phyloP scores from a whole-genome alignment of 108 stramenopile species.

The Hondaea fermentalgiana region DNA sequence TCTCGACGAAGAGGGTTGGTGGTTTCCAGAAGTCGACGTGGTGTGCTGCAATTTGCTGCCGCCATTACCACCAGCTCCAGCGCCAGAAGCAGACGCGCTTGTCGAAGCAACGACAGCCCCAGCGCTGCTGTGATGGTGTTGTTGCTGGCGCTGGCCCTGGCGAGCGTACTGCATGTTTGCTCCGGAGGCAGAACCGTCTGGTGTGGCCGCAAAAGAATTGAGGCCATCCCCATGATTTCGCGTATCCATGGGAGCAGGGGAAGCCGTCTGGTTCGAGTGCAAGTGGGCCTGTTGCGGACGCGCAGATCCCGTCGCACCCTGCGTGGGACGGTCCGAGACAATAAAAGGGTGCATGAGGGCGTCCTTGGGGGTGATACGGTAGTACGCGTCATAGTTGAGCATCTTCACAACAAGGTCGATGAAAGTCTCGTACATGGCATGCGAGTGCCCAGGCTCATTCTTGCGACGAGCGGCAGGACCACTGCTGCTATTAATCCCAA shows the following conservation, averaged over 20 bases:
- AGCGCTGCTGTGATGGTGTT: too few relatives aligned
- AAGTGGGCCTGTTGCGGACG: background rate
- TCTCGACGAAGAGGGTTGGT: background rate
- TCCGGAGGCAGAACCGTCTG: too few relatives aligned
- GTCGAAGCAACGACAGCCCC: too few relatives aligned
- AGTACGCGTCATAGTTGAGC: conserved; percentile 66
- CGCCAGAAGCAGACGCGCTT: background rate
- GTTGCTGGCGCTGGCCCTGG: too few relatives aligned
- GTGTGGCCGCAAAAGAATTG: too few relatives aligned
- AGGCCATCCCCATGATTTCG: too few relatives aligned
- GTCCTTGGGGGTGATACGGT: conserved; percentile 69
- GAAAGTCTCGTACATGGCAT: conserved; percentile 72
- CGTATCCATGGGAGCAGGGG: too few relatives aligned
- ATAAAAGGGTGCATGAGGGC: conserved; percentile 76
- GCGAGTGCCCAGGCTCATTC: conserved; percentile 64
- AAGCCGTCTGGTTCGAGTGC: background rate
- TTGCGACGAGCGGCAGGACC: conserved; percentile 38
- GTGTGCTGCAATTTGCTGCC: background rate
- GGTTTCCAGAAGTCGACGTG: background rate
- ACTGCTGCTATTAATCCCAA: conserved; percentile 28
- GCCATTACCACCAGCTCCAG: background rate
- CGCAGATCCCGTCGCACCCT: background rate
- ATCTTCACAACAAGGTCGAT: conserved; percentile 79
- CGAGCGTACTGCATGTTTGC: too few relatives aligned
- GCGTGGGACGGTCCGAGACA: background rate